Percentiles rank a stretch among this genome's conserved stretches.
phyloP scores from a whole-genome alignment of 768 basidiomycete species.

The Termitomyces bulborhizus region DNA sequence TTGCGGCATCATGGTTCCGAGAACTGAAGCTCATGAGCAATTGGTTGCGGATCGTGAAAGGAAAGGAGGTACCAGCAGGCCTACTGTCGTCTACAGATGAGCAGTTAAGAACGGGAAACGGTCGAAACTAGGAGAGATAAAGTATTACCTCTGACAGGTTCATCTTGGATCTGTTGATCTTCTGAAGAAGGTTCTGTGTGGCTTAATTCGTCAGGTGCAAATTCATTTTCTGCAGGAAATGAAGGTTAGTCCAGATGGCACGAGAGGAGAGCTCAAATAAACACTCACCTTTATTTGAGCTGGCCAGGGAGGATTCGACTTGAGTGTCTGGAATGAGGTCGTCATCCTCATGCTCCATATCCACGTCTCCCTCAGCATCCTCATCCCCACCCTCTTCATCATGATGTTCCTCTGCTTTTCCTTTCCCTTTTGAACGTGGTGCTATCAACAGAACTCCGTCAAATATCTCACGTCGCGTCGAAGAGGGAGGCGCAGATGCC shows the following conservation, averaged over 20 bases:
- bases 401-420: background rate
- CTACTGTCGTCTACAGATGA: slow-evolving; percentile 2
- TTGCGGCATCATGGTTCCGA: slow-evolving; percentile 6
- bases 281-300: slow-evolving; percentile 15
- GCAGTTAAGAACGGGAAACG: background rate
- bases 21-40: slow-evolving; percentile 19
- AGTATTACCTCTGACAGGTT: background rate
- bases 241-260: background rate
- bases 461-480: slow-evolving; percentile 11
- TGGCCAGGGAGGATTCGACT: slow-evolving; percentile 15
- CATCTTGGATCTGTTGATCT: background rate
- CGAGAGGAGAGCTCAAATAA: background rate
- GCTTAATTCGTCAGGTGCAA: background rate
- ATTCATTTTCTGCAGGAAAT: slow-evolving; percentile 11
- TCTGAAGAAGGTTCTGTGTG: background rate
- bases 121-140: background rate
- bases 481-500: background rate
- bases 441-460: slow-evolving; percentile 13
- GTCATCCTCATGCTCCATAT: slow-evolving; percentile 5
- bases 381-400: slow-evolving; percentile 1
- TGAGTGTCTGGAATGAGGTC: background rate
- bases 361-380: slow-evolving; percentile 10
- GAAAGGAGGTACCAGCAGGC: slow-evolving; percentile 10
- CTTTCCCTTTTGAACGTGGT: slow-evolving; percentile 6
- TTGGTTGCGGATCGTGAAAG: slow-evolving; percentile 13